Base-by-base conservation (phyloP, 768 basidiomycete species). In the Strobilomyces confusus region DNA sequence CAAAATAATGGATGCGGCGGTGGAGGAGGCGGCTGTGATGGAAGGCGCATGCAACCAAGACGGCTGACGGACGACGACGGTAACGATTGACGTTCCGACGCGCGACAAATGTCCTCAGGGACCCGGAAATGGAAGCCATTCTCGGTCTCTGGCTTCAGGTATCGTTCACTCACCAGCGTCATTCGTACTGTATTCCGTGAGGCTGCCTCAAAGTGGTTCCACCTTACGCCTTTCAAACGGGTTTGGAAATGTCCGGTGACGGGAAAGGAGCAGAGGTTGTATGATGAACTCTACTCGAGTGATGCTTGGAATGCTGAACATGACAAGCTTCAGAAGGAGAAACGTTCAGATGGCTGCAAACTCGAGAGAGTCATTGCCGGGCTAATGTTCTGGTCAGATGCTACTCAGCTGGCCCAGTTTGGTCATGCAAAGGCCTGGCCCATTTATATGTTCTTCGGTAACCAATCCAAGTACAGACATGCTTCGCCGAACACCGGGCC, bases 231-330 rank as follows among this genome's bases (percentile, higher is more conserved):
- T 0, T 70, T 65, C 60, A 63, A 61, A 43, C 50, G 44, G 0
- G 54, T 61, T 6, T 68, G 64, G 63, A 50, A 29, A 3, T 52
- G 58, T 1, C 55, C 56, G 0, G 0, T 43, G 2, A 48, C 48
- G 1, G 54, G 54, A 8, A 22, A 37, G 9, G 49, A 58, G 5
- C 56, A 63, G 20, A 33, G 54, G 1, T 13, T 68, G 0, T 62
- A 63, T 15, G 59, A 64, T n/a, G 60, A 69, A 22, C 37, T 67
- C 3, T 69, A 66, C 40, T 59, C 57, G 0, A 65, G 64, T 0
- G 55, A 63, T 32, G 52, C 59, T 0, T 66, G 65, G 54, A 57
- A 58, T 5, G 23, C 41, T 0, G 66, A 58, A 9, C 62, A 68
- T 17, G 36, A 62, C 2, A 51, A 65, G 0, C 1, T 69, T 6